Base-by-base conservation (phyloP, 345 rosid species). In the Xanthoceras sorbifolium region DNA sequence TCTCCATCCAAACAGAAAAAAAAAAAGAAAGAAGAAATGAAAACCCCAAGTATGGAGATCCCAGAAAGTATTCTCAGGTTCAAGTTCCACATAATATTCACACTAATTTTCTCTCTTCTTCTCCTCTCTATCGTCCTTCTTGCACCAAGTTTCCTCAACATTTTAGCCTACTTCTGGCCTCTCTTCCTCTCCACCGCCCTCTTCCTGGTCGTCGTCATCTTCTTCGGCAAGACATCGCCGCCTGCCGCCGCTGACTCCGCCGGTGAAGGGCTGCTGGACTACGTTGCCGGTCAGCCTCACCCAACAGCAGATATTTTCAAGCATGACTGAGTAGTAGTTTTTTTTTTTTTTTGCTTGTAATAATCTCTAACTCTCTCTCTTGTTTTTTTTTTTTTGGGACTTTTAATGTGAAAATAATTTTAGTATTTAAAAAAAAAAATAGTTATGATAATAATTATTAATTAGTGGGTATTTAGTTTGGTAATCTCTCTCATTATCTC, bases 91-190 rank as follows among this genome's bases (percentile, higher is more conserved):
- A 76, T 94, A 64, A 23, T 83, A 79, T 22, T 82, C 54, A 10
- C 84, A 57, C 79, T 91, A 61, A 26, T 75, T 61, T 3, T 86
- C 23, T 74, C 82, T 50, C 60, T 81, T 71, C 25, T 79, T 29
- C 31, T 84, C 42, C 71, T 78, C 5, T 77, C 84, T 52, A 67
- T 89, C 22, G 29, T 90, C 87, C 42, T 82, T 57, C 74, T 89
- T 2, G 89, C 98, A 8, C 98, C 98, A 2, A 83, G 97, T 55
- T 88, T 94, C 72, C 78, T 94, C 81, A 84, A 88, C 67, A 77
- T 94, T 67, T 57, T 94, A 64, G 82, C 94, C 76, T 94, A 90
- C 87, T 94, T 94, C 61, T 93, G 97, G 94, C 98, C 98, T 38
- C 85, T 94, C n/a, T 76, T 89, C 62, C 86, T 94, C 82, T 94